Base-by-base conservation (phyloP, 768 basidiomycete species). In the Lanmaoa pseudosensibilis region DNA sequence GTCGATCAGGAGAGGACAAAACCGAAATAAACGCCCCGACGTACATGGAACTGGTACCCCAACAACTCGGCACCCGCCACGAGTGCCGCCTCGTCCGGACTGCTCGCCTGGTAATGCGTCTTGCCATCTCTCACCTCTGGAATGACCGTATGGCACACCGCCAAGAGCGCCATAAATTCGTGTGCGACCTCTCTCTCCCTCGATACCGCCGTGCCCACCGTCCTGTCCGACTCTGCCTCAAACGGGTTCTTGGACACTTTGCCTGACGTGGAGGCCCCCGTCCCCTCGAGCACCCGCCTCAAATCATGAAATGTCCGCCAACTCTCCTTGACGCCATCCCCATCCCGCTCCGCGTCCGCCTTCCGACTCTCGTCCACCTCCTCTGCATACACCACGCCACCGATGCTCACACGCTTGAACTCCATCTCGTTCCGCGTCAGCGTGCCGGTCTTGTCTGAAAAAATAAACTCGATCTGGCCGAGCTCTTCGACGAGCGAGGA, bases 351-450 rank as follows among this genome's bases (percentile, higher is more conserved):
- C 13, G 40, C 13, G 56, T 85, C 83, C 5, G 88, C 89, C 18
- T 80, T 82, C 66, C 88, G 89, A 55, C 81, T 79, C 56, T 98
- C 95, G 56, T 98, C 97, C 10, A 98, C 93, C 18, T 83, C 82
- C 58, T 94, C 94, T 1, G 94, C 87, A 73, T 98, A 99, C 19
- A 86, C 89, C 13, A 87, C 80, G 4, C 96, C 97, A 19, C 83
- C 95, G 55, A 98, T 86, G 52, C 86, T 89, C 66, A 90, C 96
- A 68, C 90, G 87, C 25, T 86, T 83, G 71, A 98, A 98, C 71
- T 98, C 96, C 96, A 98, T 98, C 73, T 97, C 94, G 74, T 98
- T 98, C 59, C 95, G 83, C 3, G 96, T 98, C 23, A 98, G 78
- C 0, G 96, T 98, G 8, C 96, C 92, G 2, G 93, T 94, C 75